These are phyloP conservation scores for Diaporthe helianthi DNA, from an alignment of 2,329 filamentous ascomycete genomes.

Conservation along the genomic window DNA sequence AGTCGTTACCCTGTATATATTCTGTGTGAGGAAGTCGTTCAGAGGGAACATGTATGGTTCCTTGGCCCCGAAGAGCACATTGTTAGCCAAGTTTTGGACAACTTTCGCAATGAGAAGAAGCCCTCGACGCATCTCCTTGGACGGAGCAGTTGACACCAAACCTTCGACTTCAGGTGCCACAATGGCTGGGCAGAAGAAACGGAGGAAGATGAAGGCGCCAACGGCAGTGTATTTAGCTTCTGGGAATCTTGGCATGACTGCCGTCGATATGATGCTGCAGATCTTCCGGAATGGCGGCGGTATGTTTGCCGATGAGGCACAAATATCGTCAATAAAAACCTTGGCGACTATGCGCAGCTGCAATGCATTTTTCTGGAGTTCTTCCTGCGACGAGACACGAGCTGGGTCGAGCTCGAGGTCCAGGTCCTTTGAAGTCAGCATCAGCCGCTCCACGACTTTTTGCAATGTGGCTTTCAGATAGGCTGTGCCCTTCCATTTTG, in stretches of 20 bases:
- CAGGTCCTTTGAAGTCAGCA: constrained; percentile 71
- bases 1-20: constrained; percentile 71
- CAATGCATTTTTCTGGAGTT: constrained; percentile 70
- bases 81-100: constrained; percentile 75
- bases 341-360: constrained; percentile 73
- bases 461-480: constrained; percentile 71
- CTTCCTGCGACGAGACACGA: constrained; percentile 64
- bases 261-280: constrained; percentile 70
- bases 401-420: constrained; percentile 73
- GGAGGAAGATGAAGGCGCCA: constrained; percentile 73
- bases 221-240: constrained; percentile 77
- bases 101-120: constrained; percentile 74
- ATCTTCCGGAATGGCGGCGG: constrained; percentile 71
- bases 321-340: constrained; percentile 75
- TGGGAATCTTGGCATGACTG: constrained; percentile 69
- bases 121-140: constrained; percentile 73
- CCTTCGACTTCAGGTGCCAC: constrained; percentile 74
- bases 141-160: constrained; percentile 65
- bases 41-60: constrained; percentile 76
- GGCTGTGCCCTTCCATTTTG: constrained; percentile 72
- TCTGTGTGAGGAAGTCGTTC: constrained; percentile 72
- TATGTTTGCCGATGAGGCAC: constrained; percentile 66
- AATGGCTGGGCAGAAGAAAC: constrained; percentile 76
- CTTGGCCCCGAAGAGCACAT: constrained; percentile 74
- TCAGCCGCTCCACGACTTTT: constrained; percentile 70